These are phyloP conservation scores for Chrysoporthe austroafricana DNA, from an alignment of 2,329 filamentous ascomycete genomes.

Conservation along the genomic window DNA sequence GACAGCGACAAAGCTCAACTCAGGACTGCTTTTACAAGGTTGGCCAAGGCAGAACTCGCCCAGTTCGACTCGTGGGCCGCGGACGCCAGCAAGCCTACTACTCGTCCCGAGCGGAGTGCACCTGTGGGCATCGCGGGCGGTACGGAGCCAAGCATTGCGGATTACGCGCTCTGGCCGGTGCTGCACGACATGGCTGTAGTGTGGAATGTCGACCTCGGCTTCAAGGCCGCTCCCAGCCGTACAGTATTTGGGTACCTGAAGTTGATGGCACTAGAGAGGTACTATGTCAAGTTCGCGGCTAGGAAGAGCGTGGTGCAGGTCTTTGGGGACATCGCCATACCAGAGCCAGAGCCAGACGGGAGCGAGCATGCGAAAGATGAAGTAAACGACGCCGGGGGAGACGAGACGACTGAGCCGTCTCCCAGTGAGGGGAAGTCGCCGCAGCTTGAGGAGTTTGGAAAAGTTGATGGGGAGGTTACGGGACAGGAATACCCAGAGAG, in stretches of 20 bases:
- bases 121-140: conserved; percentile 40
- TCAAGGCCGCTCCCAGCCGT: conserved; percentile 32
- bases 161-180: conserved; percentile 63
- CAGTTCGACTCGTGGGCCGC: not conserved
- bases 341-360: not conserved
- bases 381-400: not conserved
- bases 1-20: not conserved
- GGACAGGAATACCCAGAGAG: not conserved
- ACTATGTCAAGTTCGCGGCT: conserved; percentile 41
- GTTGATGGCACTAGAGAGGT: conserved; percentile 38
- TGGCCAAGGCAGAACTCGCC: conserved; percentile 9
- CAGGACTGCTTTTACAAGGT: not conserved
- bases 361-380: not conserved
- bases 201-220: conserved; percentile 37
- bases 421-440: not conserved
- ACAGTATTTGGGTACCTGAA: conserved; percentile 11
- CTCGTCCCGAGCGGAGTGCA: conserved; percentile 4
- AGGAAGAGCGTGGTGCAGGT: conserved; percentile 30
- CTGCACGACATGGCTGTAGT: conserved; percentile 49
- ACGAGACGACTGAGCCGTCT: not conserved
- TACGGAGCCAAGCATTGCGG: conserved; percentile 47
- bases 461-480: not conserved
- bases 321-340: conserved; percentile 14
- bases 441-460: not conserved
- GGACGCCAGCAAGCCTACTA: conserved; percentile 13